phyloP scores from a whole-genome alignment of 257 asterid species.

The Solanum chmielewskii region DNA sequence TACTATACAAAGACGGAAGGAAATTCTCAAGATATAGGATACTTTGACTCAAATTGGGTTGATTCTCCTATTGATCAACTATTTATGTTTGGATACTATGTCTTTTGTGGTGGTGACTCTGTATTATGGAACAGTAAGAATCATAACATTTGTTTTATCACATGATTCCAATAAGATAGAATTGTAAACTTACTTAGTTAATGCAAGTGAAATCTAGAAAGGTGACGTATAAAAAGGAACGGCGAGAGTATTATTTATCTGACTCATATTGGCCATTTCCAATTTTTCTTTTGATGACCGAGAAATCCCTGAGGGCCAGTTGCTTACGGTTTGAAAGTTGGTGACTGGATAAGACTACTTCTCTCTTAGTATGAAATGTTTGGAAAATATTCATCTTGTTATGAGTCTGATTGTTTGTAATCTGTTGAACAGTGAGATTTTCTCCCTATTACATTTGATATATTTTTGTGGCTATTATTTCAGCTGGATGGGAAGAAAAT shows the following conservation, averaged over 20 bases:
- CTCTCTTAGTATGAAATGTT: background rate
- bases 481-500: constrained; percentile 86
- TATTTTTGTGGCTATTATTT: background rate
- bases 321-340: background rate
- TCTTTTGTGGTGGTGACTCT: background rate
- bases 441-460: background rate
- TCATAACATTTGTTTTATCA: background rate
- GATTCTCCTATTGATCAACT: background rate
- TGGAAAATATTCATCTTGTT: background rate
- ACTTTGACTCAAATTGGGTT: background rate
- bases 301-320: background rate
- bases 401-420: background rate
- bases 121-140: background rate
- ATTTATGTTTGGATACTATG: background rate
- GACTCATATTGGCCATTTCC: background rate
- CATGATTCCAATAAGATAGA: background rate
- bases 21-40: background rate
- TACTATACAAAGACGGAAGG: background rate
- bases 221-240: background rate
- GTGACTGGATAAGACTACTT: background rate
- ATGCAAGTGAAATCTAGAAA: background rate
- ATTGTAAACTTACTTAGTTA: background rate
- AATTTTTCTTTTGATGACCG: background rate
- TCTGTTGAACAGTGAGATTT: background rate
- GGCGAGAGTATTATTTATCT: background rate